Base-by-base conservation (phyloP, 306 rosid genomes). In the Pueraria montana region DNA sequence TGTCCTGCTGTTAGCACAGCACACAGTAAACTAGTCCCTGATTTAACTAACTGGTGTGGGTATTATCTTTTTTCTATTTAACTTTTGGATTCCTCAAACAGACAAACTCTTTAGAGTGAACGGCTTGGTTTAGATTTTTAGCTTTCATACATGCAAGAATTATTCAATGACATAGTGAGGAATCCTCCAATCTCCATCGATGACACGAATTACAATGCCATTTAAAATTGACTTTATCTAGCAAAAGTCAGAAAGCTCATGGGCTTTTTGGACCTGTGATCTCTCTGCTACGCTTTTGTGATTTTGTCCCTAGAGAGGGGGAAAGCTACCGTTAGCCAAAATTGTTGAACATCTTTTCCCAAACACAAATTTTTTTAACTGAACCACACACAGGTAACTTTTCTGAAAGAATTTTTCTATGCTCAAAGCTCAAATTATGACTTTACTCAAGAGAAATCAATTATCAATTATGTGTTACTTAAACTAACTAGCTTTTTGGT, bases 221-320 rank as follows among this genome's bases (percentile, higher is more conserved):
- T 38, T 62, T 26, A 52, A 72, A 86, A 49, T 73, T 79, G 64
- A 74, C 80, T 74, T 59, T 30, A 2, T 56, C 16, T 59, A 40
- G 45, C 11, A 14, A 68, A 82, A 69, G 84, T 86, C 66, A 79
- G 65, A 81, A 74, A 46, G 84, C 9, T 78, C 20, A 58, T 20
- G 56, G 61, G 46, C 46, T 79, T 72, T 78, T 63, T 63, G 69
- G 66, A 50, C 21, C 34, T 68, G 45, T 69, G 67, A 20, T 71
- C 62, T 30, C 72, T 80, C 38, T 26, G 21, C 26, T 64, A 2
- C 74, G 52, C 77, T 82, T 82, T 82, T 65, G 63, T 27, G 74
- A 30, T 61, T 46, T 78, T 72, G 83, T 84, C 76, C 77, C 81
- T 65, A 74, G 66, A 56, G 58, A 73, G 80, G 71, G 77, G 40